phyloP scores from a whole-genome alignment of 129 eudicot genomes.

The Rutidosis leptorrhynchoides region DNA sequence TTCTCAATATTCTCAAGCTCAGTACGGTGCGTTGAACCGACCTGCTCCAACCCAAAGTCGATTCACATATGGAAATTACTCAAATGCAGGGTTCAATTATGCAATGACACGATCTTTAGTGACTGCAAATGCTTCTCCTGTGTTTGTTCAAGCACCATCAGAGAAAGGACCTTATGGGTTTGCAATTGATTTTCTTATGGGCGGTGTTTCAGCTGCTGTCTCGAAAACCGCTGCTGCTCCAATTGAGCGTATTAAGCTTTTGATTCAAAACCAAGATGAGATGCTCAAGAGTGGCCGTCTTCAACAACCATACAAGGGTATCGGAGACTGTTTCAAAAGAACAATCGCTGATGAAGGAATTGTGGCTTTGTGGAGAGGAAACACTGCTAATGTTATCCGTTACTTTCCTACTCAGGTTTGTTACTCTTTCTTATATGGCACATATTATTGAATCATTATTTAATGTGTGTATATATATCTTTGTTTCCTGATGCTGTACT shows the following conservation, averaged over 20 bases:
- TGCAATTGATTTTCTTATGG: background rate
- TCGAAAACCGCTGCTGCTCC: background rate
- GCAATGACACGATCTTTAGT: background rate
- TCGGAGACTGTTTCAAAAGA: background rate
- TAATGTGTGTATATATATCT: background rate
- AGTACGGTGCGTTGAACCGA: background rate
- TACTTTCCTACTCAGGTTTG: background rate
- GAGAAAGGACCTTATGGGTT: background rate
- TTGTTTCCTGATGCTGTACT: background rate
- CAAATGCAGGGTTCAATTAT: background rate
- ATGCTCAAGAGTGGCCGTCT: slow-evolving; percentile 1
- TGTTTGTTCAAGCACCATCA: slow-evolving; percentile 2
- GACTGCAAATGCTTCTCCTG: background rate
- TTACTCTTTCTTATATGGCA: background rate
- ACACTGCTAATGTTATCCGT: slow-evolving; percentile 1
- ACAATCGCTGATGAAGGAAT: background rate
- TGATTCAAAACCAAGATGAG: slow-evolving; percentile 9
- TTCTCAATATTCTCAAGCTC: background rate
- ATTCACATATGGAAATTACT: background rate
- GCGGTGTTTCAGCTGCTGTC: slow-evolving; percentile 4
- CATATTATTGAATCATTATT: background rate
- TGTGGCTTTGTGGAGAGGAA: slow-evolving; percentile 1
- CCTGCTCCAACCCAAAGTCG: background rate
- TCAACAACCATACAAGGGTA: background rate
- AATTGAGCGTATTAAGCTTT: background rate